These are phyloP conservation scores for Fusarium sp. DNA, from an alignment of 2,329 filamentous ascomycete genomes.

Conservation along the genomic window DNA sequence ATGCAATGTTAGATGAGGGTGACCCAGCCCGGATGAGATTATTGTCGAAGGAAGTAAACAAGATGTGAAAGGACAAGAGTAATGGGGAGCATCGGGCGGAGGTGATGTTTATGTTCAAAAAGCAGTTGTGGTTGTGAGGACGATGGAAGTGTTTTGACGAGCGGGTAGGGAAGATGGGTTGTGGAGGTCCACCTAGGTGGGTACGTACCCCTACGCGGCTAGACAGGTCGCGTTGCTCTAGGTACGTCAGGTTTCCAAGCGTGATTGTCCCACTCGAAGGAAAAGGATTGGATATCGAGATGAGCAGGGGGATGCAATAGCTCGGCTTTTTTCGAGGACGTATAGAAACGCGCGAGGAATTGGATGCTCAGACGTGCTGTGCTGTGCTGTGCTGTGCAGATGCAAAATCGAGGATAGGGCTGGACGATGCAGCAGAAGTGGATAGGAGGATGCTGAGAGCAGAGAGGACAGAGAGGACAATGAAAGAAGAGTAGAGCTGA, in stretches of 20 bases:
- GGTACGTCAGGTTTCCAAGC: slow-evolving; percentile 50
- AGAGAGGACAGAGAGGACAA: slow-evolving; percentile 8
- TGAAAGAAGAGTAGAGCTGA: slow-evolving; percentile 20
- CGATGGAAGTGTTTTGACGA: slow-evolving; percentile 57
- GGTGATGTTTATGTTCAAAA: slow-evolving; percentile 56
- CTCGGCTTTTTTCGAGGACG: slow-evolving; percentile 35
- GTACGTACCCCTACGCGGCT: slow-evolving; percentile 54
- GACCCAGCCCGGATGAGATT: slow-evolving; percentile 36
- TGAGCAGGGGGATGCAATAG: slow-evolving; percentile 31
- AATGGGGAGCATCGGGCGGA: slow-evolving; percentile 48
- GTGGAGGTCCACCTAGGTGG: slow-evolving; percentile 46
- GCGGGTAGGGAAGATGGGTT: slow-evolving; percentile 53
- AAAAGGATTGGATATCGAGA: slow-evolving; percentile 46
- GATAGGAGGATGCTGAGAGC: slow-evolving; percentile 13
- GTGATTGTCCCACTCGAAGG: slow-evolving; percentile 49
- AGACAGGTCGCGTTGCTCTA: slow-evolving; percentile 52
- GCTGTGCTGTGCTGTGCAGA: slow-evolving; percentile 12
- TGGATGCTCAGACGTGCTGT: slow-evolving; percentile 23
- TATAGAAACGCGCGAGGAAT: slow-evolving; percentile 42
- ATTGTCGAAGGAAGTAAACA: slow-evolving; percentile 46
- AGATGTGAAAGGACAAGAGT: slow-evolving; percentile 46
- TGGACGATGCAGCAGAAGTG: slow-evolving; percentile 8
- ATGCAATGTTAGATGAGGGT: slow-evolving; percentile 50
- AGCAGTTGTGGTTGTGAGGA: slow-evolving; percentile 52
- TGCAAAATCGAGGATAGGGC: slow-evolving; percentile 22